Conservation (phyloP, 768 basidiomycete genomes). For the Collybiopsis confluens region DNA sequence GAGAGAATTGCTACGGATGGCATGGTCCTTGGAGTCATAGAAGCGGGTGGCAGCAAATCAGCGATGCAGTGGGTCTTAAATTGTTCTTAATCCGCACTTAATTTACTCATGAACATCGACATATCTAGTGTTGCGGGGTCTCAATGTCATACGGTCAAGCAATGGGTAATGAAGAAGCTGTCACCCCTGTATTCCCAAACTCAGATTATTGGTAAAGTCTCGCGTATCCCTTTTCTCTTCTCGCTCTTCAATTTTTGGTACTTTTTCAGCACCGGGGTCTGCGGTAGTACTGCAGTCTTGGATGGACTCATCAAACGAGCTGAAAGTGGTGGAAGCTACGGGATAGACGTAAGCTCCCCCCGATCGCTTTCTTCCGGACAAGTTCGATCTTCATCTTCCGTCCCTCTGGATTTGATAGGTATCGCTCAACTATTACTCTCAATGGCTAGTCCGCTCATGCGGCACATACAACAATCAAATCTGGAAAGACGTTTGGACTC, state of each 20-base stretch:
- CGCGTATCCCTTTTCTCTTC: constrained; percentile 5
- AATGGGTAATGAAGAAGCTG: constrained; percentile 6
- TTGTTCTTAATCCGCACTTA: constrained; percentile 8
- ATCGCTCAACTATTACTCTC: constrained; percentile 23
- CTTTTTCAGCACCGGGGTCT: not conserved
- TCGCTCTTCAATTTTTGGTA: not conserved
- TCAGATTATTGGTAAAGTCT: constrained; percentile 9
- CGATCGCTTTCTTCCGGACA: not conserved
- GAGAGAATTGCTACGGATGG: constrained; percentile 26
- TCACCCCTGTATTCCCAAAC: constrained; percentile 9
- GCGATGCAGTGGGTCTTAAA: constrained; percentile 4
- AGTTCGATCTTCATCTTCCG: not conserved
- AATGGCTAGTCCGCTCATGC: constrained; percentile 18
- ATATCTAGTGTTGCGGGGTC: not conserved
- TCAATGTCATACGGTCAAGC: constrained; percentile 1
- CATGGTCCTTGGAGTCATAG: constrained; percentile 20
- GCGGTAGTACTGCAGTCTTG: not conserved
- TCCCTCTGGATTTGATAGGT: not conserved
- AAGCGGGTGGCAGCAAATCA: constrained; percentile 8
- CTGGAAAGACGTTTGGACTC: constrained; percentile 18
- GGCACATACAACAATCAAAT: constrained; percentile 15
- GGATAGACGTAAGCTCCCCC: not conserved
- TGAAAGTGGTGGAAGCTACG: constrained; percentile 6
- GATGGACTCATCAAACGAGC: not conserved
- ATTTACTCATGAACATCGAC: not conserved